A percentile compares a stretch with the other conserved stretches of the same genome.
Conservation (phyloP, 2,329 filamentous ascomycete species). For the Decorospora gaudefroyi region DNA sequence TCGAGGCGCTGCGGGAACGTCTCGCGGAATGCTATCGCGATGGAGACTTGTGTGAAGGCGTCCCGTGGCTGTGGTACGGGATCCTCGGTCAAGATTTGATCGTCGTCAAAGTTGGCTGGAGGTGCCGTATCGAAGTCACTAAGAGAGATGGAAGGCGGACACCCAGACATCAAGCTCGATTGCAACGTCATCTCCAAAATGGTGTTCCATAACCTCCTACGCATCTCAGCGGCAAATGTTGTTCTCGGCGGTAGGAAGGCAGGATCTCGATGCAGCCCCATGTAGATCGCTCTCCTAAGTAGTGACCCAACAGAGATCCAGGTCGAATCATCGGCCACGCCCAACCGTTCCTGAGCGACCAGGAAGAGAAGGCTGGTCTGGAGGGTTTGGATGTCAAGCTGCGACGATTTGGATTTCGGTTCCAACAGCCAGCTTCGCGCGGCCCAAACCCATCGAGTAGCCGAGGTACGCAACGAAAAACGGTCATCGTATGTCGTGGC, state of each 20-base stretch:
- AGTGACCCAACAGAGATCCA: conserved; percentile 49
- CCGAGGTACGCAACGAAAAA: conserved; percentile 57
- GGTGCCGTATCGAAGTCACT: conserved; percentile 47
- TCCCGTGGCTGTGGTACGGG: conserved; percentile 34
- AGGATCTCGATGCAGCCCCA: conserved; percentile 52
- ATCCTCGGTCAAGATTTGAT: conserved; percentile 41
- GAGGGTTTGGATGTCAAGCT: conserved; percentile 56
- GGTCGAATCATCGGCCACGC: conserved; percentile 43
- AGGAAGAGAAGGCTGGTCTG: conserved; percentile 53
- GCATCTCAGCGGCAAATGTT: conserved; percentile 35
- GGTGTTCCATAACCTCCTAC: conserved; percentile 41
- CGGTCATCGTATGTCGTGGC: conserved; percentile 56
- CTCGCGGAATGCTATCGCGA: conserved; percentile 45
- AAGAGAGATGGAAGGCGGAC: conserved; percentile 42
- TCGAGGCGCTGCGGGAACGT: conserved; percentile 47
- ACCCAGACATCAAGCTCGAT: conserved; percentile 45
- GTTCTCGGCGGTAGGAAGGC: conserved; percentile 33
- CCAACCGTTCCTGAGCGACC: conserved; percentile 44
- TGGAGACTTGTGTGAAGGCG: conserved; percentile 44
- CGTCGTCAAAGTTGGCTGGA: conserved; percentile 50
- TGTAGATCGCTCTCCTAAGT: conserved; percentile 47
- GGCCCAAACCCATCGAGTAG: conserved; percentile 63
- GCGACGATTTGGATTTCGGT: conserved; percentile 58
- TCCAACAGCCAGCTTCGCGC: conserved; percentile 60
- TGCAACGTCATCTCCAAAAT: conserved; percentile 48